Base-by-base conservation (phyloP, 1,284 basidiomycete species). In the Hymenochaete sp. region DNA sequence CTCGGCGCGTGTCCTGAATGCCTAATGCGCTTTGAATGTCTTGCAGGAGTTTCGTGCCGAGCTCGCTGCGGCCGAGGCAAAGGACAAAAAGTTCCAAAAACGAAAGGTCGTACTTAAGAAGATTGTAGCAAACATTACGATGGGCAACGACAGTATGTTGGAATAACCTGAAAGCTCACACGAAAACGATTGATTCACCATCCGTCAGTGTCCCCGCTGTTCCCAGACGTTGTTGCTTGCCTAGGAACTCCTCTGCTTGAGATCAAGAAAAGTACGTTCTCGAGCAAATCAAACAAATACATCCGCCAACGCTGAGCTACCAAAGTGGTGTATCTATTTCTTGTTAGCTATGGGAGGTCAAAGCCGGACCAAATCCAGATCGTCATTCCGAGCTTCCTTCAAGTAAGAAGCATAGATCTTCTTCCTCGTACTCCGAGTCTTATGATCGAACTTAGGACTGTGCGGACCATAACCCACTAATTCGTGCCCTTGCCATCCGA, bases 251-350 rank as follows among this genome's bases (percentile, higher is more conserved):
- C 90, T 27, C 67, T 93, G 6, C 73, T 98, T 29, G 96, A 98
- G 65, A 95, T 98, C 63, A 98, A 98, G 75, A 98, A 98, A 75
- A 98, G 95, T 93, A 58, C 62, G 80, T n/a, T n/a, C n/a, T n/a
- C n/a, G n/a, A n/a, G n/a, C n/a, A n/a, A n/a, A n/a, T n/a, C n/a
- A n/a, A n/a, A n/a, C n/a, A 31, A 35, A 6, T 35, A n/a, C 32
- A 35, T n/a, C 32, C 21, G 14, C 14, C 13, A 19, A 35, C 14
- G 5, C 5, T 5, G 5, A 6, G 14, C 5, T 16, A 6, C 28
- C 36, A 7, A 56, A 95, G 91, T 91, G 87, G 87, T 92, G 37
- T 93, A 93, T 65, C 76, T 93, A 33, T 96, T 89, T 66, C 76
- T 96, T 47, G 81, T 93, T 57, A 93, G 90, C 67, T 96, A 96